Conservation (phyloP, 2,329 filamentous ascomycete species). For the Ustilaginoidea virens region DNA sequence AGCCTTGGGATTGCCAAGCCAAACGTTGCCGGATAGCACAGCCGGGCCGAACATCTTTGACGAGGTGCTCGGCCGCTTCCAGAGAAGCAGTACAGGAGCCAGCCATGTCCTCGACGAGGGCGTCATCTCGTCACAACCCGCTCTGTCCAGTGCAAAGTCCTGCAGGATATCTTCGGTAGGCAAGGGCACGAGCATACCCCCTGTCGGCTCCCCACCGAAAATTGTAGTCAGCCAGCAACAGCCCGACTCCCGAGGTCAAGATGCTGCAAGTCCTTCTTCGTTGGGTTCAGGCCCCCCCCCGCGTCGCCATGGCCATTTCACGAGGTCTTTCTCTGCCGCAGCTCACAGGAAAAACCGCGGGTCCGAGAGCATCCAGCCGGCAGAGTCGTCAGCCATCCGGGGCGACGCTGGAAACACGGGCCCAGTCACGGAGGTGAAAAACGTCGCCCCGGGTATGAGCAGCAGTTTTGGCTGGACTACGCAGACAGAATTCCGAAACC, state of each 20-base stretch:
- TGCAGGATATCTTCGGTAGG: slow-evolving; percentile 5
- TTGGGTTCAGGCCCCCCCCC: neutral
- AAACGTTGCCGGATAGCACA: neutral
- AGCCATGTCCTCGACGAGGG: too few species aligned
- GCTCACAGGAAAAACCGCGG: neutral
- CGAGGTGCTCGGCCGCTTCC: slow-evolving; percentile 4
- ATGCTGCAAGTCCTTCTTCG: neutral
- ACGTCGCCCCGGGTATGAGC: neutral
- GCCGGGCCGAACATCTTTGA: slow-evolving; percentile 3
- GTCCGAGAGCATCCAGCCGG: neutral
- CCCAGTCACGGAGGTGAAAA: neutral
- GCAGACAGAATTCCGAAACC: slow-evolving; percentile 10
- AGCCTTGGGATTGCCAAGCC: neutral
- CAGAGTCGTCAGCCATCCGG: too few species aligned
- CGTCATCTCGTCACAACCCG: slow-evolving; percentile 10
- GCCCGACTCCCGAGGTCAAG: neutral
- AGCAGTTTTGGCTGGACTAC: neutral
- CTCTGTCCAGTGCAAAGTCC: too few species aligned
- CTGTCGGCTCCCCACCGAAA: slow-evolving; percentile 13
- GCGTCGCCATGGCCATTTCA: slow-evolving; percentile 3
- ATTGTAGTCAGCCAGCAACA: slow-evolving; percentile 7
- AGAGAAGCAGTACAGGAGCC: neutral
- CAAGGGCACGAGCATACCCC: slow-evolving; percentile 9
- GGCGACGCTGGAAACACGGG: neutral
- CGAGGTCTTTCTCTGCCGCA: slow-evolving; percentile 3